Base-by-base conservation (phyloP, 805 yeast species). In the Tetrapisispora phaffii region DNA sequence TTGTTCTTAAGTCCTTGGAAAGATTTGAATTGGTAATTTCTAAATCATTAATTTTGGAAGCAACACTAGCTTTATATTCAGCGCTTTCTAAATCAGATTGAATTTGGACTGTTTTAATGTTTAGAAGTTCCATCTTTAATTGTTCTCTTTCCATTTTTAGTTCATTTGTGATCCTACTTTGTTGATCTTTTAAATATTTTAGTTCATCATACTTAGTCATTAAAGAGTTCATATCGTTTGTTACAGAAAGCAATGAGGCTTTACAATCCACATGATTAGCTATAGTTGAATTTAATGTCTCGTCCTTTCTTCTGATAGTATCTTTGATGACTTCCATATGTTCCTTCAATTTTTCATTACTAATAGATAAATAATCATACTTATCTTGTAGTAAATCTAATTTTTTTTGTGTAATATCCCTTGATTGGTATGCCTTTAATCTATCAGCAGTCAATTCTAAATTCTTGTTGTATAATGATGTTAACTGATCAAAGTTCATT, bases 131-230 rank as follows among this genome's bases (percentile, higher is more conserved):
- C 22, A 36, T 19, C 19, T 26, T 28, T 17, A 21, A 19, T 26
- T 29, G n/a, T 16, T 35, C 44, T 20, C 24, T 42, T 21, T 38
- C 37, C 21, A 31, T 1, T 17, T 29, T 19, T 68, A 67, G 3
- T 75, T 71, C 51, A 74, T 79, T 34, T 85, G 65, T 43, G 76
- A 72, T 6, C 72, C 61, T 53, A 76, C 79, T 56, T 35, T 79
- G 70, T 49, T 83, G 86, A 13, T 66, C 64, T 28, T 72, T 66
- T 26, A 84, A 59, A 10, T 82, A 66, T 16, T 65, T 62, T 70
- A 78, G 71, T 35, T 79, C 56, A 4, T 69, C 64, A 46, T 72
- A 76, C 52, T 84, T 90, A 2, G 80, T 74, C 44, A 67, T 65
- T 47, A 80, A 60, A 42, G 73, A 74, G 15, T 70, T 69, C 6